A percentile compares a stretch with the other conserved stretches of the same genome.
phyloP scores from a whole-genome alignment of 257 asterid genomes.

The Ophiorrhiza pumila region DNA sequence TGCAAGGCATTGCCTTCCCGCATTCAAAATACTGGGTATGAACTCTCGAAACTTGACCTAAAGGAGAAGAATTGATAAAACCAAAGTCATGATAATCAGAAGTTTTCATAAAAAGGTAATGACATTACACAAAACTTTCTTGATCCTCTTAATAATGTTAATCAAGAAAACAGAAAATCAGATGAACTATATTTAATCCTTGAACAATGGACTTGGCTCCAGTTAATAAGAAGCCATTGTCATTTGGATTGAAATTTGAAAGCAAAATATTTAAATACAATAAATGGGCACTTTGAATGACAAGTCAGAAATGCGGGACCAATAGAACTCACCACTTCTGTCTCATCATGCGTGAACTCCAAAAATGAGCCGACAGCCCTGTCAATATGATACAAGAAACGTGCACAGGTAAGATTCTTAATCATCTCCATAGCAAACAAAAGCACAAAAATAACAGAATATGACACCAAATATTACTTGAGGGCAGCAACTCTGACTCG shows the following conservation, averaged over 20 bases:
- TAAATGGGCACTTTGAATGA: not conserved
- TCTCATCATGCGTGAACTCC: conserved; percentile 89
- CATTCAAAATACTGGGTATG: conserved; percentile 92
- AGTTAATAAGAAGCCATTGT: not conserved
- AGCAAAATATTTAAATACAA: not conserved
- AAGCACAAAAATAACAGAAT: conserved; percentile 5
- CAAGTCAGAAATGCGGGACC: conserved; percentile 1
- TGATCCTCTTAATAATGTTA: too few relatives aligned
- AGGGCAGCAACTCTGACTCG: conserved; percentile 97
- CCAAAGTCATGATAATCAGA: not conserved
- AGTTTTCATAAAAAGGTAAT: too few relatives aligned
- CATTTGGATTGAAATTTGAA: not conserved
- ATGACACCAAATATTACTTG: conserved; percentile 59
- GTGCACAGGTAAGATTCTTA: conserved; percentile 22
- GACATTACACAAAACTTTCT: not conserved
- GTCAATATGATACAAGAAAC: conserved; percentile 33
- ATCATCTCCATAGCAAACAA: conserved; percentile 5
- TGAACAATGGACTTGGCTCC: not conserved
- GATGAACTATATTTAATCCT: not conserved
- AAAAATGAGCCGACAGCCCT: conserved; percentile 99
- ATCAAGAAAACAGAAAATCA: not conserved
- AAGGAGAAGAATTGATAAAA: conserved; percentile 12
- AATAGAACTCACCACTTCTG: conserved; percentile 74
- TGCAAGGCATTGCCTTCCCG: conserved; percentile 94
- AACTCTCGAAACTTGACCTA: conserved; percentile 93